Evolutionary conservation across 2,329 filamentous ascomycete species (phyloP).

Genomic region (Sarocladiaceae sp.): DNA sequence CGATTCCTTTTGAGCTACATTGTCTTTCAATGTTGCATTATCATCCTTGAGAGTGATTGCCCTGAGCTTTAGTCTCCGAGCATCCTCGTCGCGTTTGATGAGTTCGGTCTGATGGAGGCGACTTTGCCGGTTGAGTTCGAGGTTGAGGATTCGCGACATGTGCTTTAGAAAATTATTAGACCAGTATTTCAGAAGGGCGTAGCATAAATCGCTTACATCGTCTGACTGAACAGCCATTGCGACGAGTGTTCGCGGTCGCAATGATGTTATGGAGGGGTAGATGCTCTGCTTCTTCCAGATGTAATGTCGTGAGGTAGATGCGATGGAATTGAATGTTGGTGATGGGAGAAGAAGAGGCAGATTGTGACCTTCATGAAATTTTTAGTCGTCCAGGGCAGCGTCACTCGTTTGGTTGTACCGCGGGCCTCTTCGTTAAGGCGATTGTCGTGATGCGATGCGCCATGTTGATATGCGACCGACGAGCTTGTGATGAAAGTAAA

Average conservation of each 20-base stretch:
- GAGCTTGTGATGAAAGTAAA: conserved; percentile 6
- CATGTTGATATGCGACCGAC: conserved; percentile 7
- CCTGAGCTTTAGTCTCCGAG: conserved; percentile 62
- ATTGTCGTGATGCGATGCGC: not conserved
- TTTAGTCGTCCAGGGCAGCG: not conserved
- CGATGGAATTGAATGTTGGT: too few species aligned
- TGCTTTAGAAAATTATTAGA: conserved; percentile 32
- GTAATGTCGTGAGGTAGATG: too few species aligned
- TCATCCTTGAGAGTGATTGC: conserved; percentile 69
- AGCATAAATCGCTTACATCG: not conserved
- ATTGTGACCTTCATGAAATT: too few species aligned
- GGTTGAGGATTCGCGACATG: conserved; percentile 39
- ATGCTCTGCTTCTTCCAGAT: too few species aligned
- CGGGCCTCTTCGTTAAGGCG: not conserved
- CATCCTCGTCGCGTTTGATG: conserved; percentile 68
- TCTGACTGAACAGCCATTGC: not conserved
- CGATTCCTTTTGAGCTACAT: conserved; percentile 53
- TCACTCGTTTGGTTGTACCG: not conserved
- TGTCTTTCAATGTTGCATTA: conserved; percentile 59
- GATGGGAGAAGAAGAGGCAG: too few species aligned
- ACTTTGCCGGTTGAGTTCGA: conserved; percentile 66
- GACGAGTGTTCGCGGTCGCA: too few species aligned
- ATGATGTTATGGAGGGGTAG: too few species aligned
- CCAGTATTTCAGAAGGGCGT: not conserved
- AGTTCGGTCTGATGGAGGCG: conserved; percentile 58